Base-by-base conservation (phyloP, 345 rosid species). In the Noccaea caerulescens region DNA sequence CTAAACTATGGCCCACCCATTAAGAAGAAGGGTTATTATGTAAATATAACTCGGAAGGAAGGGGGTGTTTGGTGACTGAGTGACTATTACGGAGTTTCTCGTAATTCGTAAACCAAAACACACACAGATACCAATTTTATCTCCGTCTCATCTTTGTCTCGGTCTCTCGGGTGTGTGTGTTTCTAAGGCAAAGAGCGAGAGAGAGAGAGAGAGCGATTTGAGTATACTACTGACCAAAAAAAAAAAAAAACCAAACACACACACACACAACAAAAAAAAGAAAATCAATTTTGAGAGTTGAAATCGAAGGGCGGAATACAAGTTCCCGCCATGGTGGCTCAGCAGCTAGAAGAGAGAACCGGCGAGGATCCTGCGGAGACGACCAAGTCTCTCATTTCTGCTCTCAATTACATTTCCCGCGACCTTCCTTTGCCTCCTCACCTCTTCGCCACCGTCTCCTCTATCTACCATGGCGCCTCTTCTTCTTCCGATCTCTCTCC, bases 351-450 rank as follows among this genome's bases (percentile, higher is more conserved):
- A 77, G 52, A 72, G 63, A 87, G 69, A 44, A 82, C 72, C 58
- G 83, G 62, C 43, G 78, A 77, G 6, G 87, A 84, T 62, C 76
- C 75, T 20, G 72, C 72, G 0, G 80, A 84, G 62, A 84, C 82
- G 76, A 77, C 96, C 6, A 90, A 88, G 79, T 83, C 96, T 52
- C 78, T 94, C 79, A 86, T 94, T 73, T 86, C 75, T 61, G 96
- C 99, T 61, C 90, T 95, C 68, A 88, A 83, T 70, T 81, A 84
- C 74, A 87, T 95, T 79, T 92, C 98, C 46, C 89, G 99, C 11
- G 80, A 90, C 83, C 92, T 94, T 73, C 98, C 98, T 46, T 73
- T 94, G 39, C 97, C 98, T 78, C 83, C 86, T 55, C 84, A 90
- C 42, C 81, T 95, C 23, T 75, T 82, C 74, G 68, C 79, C 71